Percentiles rank a stretch among this genome's conserved stretches.
Conservation (phyloP, 1,139 yeast genomes). For the Nadsonia commutata region DNA sequence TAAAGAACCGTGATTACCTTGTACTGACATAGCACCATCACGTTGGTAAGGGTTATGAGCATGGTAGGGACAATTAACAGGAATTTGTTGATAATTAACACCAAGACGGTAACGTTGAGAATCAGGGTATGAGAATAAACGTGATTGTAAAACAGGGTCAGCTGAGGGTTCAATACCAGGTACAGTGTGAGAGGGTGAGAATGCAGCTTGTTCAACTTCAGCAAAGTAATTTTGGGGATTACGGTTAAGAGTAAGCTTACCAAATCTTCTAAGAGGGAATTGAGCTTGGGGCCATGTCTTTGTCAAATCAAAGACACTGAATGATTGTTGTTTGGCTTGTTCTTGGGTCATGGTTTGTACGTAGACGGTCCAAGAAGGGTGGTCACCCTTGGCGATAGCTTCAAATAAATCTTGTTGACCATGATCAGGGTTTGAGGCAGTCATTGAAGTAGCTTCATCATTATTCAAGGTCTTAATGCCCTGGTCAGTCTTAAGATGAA, state of each 20-base stretch:
- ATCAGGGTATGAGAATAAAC: slow-evolving; percentile 76
- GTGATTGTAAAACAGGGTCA: slow-evolving; percentile 75
- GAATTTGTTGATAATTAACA: slow-evolving; percentile 54
- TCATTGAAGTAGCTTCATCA: slow-evolving; percentile 41
- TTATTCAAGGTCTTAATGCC: slow-evolving; percentile 43
- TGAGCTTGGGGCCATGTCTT: slow-evolving; percentile 72
- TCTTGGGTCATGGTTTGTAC: slow-evolving; percentile 62
- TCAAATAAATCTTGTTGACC: slow-evolving; percentile 44
- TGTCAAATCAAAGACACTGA: slow-evolving; percentile 53
- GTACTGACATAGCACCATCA: slow-evolving; percentile 76
- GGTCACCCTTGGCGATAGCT: slow-evolving; percentile 42
- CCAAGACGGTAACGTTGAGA: slow-evolving; percentile 64
- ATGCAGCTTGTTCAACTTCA: slow-evolving; percentile 71
- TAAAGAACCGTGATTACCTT: slow-evolving; percentile 61
- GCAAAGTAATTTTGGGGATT: slow-evolving; percentile 70
- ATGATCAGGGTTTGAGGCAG: slow-evolving; percentile 50
- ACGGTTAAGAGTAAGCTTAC: slow-evolving; percentile 52
- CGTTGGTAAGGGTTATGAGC: slow-evolving; percentile 37
- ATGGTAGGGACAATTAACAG: slow-evolving; percentile 43
- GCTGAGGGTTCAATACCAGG: slow-evolving; percentile 78
- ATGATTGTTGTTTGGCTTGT: slow-evolving; percentile 40
- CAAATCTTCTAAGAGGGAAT: slow-evolving; percentile 62
- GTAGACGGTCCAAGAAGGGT: slow-evolving; percentile 51
- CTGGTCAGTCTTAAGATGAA: slow-evolving; percentile 47
- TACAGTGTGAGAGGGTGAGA: slow-evolving; percentile 71